Conservation (phyloP, 768 basidiomycete genomes). For the Rhizopogon rudus region DNA sequence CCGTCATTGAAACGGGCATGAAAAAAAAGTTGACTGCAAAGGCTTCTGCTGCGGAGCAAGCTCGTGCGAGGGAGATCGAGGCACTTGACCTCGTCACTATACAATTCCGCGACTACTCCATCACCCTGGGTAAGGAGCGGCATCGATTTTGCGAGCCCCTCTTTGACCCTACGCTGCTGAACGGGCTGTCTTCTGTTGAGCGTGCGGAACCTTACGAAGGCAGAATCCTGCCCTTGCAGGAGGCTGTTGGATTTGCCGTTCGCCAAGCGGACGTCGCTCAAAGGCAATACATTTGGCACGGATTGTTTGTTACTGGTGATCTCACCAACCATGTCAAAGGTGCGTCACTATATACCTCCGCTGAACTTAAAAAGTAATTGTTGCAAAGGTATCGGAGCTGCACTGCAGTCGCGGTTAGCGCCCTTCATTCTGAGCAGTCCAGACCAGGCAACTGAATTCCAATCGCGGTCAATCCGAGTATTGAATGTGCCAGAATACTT, state of each 20-base stretch:
- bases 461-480: constrained; percentile 59
- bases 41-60: constrained; percentile 73
- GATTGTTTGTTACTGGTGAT: constrained; percentile 78
- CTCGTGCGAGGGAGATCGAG: constrained; percentile 77
- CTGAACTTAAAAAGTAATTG: neutral
- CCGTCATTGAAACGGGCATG: constrained; percentile 80
- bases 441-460: constrained; percentile 67
- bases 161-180: constrained; percentile 65
- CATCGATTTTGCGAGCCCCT: constrained; percentile 91
- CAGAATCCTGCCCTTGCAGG: constrained; percentile 48
- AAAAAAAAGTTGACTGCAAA: constrained; percentile 72
- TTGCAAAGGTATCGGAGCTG: constrained; percentile 51
- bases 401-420: constrained; percentile 67
- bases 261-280: constrained; percentile 56
- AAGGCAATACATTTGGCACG: constrained; percentile 71
- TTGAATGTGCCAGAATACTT: constrained; percentile 84
- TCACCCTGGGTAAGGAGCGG: constrained; percentile 82
- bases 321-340: constrained; percentile 70
- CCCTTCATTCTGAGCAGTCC: constrained; percentile 55
- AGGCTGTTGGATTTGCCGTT: constrained; percentile 62
- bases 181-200: constrained; percentile 23
- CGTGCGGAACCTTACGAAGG: constrained; percentile 20
- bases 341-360: constrained; percentile 21
- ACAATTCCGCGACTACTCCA: constrained; percentile 61
- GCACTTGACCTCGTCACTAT: constrained; percentile 78